phyloP scores from a whole-genome alignment of 2,329 filamentous ascomycete species.

The Pleurostoma richardsiae region DNA sequence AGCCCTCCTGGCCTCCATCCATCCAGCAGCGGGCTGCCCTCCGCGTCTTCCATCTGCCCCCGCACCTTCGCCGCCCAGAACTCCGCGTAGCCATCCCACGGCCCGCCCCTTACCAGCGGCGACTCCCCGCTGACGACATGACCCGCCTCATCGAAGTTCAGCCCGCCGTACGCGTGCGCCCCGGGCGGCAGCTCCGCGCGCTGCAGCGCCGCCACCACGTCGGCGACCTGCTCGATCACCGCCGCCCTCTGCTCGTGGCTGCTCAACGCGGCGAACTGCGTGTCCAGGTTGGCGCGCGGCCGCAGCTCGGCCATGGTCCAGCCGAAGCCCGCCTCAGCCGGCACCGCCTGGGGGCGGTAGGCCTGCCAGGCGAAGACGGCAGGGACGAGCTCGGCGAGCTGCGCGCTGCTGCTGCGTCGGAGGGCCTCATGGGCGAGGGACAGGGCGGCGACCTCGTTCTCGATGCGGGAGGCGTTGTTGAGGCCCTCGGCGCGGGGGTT shows the following conservation, averaged over 20 bases:
- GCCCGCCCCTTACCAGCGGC: slow-evolving; percentile 9
- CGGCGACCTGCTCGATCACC: slow-evolving; percentile 15
- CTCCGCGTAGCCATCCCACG: slow-evolving; percentile 10
- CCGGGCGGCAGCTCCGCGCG: slow-evolving; percentile 7
- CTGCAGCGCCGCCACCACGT: slow-evolving; percentile 12
- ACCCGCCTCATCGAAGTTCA: slow-evolving; percentile 12
- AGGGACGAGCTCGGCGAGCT: slow-evolving; percentile 10
- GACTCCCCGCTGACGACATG: slow-evolving; percentile 11
- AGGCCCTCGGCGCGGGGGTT: slow-evolving; percentile 14
- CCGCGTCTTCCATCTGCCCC: slow-evolving; percentile 5
- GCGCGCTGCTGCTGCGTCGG: not conserved
- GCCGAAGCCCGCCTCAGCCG: slow-evolving; percentile 8
- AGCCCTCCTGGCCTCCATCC: slow-evolving; percentile 14
- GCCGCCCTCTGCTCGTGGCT: slow-evolving; percentile 1
- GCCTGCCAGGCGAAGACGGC: slow-evolving; percentile 15
- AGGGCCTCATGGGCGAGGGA: slow-evolving; percentile 12
- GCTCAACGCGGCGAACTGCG: slow-evolving; percentile 8
- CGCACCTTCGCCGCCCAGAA: slow-evolving; percentile 10
- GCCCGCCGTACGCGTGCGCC: slow-evolving; percentile 11
- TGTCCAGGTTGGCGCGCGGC: slow-evolving; percentile 14
- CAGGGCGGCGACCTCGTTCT: slow-evolving; percentile 19
- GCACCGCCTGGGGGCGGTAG: not conserved
- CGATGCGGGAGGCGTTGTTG: slow-evolving; percentile 17
- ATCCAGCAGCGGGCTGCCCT: slow-evolving; percentile 7
- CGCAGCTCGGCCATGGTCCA: slow-evolving; percentile 19